Percentiles rank a stretch among this genome's conserved stretches.
These are phyloP conservation scores for Fusarium robinianum DNA, from an alignment of 2,329 filamentous ascomycete genomes.

Conservation along the genomic window DNA sequence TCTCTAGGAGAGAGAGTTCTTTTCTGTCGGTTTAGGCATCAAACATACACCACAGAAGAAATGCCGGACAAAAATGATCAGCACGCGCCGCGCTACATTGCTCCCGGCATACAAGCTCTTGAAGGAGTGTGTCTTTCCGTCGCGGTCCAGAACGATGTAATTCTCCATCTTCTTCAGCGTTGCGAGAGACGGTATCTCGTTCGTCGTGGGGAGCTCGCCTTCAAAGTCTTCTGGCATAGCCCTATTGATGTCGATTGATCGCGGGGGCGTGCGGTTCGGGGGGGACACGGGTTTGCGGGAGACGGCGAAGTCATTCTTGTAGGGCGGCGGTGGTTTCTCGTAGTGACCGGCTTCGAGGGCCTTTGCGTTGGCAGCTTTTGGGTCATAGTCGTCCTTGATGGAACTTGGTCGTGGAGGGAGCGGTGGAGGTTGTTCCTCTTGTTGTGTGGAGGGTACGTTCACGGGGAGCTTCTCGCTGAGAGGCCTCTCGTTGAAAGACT, in stretches of 20 bases:
- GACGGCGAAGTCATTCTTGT: constrained; percentile 13
- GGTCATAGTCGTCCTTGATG: not conserved
- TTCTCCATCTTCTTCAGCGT: constrained; percentile 57
- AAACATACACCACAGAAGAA: constrained; percentile 77
- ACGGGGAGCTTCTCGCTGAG: constrained; percentile 14
- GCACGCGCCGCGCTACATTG: constrained; percentile 59
- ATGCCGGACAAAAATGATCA: constrained; percentile 76
- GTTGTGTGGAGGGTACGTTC: too few relatives aligned
- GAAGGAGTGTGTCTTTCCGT: constrained; percentile 65
- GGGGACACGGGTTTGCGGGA: constrained; percentile 24
- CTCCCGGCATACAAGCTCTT: constrained; percentile 63
- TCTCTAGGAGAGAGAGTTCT: too few relatives aligned
- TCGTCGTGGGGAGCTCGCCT: constrained; percentile 59
- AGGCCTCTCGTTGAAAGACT: constrained; percentile 17
- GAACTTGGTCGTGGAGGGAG: constrained; percentile 14
- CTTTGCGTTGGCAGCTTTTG: constrained; percentile 17
- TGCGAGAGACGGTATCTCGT: constrained; percentile 57
- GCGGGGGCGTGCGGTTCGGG: constrained; percentile 29
- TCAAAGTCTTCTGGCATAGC: constrained; percentile 57
- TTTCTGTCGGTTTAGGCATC: too few relatives aligned
- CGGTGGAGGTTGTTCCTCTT: constrained; percentile 16
- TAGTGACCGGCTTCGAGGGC: constrained; percentile 7
- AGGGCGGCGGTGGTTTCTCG: constrained; percentile 5
- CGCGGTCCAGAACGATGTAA: constrained; percentile 63
- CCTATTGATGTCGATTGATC: constrained; percentile 43